A percentile compares a stretch with the other conserved stretches of the same genome.
Conservation (phyloP, 192 early-diverging fungal species). For the Phlyctochytrium planicorne region DNA sequence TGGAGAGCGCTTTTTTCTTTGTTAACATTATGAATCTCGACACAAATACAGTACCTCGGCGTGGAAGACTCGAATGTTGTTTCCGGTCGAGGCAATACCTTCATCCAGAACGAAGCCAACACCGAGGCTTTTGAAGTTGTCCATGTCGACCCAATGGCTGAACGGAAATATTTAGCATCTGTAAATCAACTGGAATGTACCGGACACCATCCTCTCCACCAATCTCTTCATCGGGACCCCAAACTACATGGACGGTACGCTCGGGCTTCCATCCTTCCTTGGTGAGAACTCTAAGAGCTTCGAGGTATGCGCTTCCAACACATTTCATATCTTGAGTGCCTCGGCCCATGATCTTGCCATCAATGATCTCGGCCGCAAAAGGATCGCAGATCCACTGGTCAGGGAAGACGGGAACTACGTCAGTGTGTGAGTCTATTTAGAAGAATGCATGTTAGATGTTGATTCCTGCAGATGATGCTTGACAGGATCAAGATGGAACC, state of each 20-base stretch:
- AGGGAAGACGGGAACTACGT: constrained; percentile 85
- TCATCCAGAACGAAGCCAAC: constrained; percentile 85
- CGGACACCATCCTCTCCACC: constrained; percentile 83
- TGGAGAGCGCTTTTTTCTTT: constrained; percentile 53
- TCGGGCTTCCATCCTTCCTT: constrained; percentile 50
- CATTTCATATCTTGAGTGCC: constrained; percentile 92
- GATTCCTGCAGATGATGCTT: no score
- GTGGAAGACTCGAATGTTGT: constrained; percentile 63
- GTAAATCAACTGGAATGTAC: no score
- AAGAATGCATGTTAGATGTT: no score
- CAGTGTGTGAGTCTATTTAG: constrained; percentile 70
- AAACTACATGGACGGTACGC: constrained; percentile 74
- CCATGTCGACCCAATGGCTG: constrained; percentile 61
- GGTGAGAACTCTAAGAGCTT: constrained; percentile 70
- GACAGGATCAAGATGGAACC: no score
- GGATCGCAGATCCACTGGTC: constrained; percentile 76
- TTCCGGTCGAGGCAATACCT: constrained; percentile 47
- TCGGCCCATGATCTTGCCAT: constrained; percentile 77
- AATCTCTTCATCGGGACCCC: constrained; percentile 78
- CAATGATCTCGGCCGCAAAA: constrained; percentile 66
- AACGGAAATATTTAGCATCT: no score
- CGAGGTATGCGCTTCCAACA: constrained; percentile 78
- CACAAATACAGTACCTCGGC: constrained; percentile 51
- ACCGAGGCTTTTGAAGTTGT: constrained; percentile 70
- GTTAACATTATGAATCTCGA: no score